Evolutionary conservation across 2,329 filamentous ascomycete species (phyloP).

Genomic region (Colletotrichum orbiculare): DNA sequence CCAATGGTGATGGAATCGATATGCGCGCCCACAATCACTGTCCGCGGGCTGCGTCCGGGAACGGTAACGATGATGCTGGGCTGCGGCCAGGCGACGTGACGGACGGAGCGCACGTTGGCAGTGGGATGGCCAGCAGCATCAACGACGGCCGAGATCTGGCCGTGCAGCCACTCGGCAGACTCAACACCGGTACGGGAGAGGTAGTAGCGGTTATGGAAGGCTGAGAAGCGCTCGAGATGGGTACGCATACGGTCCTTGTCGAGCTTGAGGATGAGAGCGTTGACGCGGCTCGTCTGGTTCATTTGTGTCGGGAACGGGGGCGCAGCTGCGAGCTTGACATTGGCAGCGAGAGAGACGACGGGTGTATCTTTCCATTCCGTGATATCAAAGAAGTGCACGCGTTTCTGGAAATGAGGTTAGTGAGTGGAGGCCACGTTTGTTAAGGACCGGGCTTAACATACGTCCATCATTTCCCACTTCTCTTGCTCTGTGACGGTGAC

Average conservation of each 20-base stretch:
- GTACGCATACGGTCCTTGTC: constrained; percentile 25
- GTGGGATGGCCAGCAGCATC: constrained; percentile 68
- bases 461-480: constrained; percentile 42
- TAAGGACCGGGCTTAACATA: constrained; percentile 12
- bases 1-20: constrained; percentile 85
- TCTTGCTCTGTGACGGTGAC: constrained; percentile 42
- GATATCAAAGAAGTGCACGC: constrained; percentile 42
- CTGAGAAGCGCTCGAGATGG: constrained; percentile 64
- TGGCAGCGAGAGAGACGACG: constrained; percentile 20
- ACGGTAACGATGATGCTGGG: constrained; percentile 84
- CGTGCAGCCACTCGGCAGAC: constrained; percentile 79
- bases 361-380: constrained; percentile 39
- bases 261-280: constrained; percentile 32
- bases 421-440: accelerated
- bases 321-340: constrained; percentile 23
- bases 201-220: constrained; percentile 76
- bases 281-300: constrained; percentile 38
- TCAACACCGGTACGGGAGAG: constrained; percentile 73
- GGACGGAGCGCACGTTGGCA: constrained; percentile 72
- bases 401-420: constrained; percentile 27
- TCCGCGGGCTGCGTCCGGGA: constrained; percentile 75
- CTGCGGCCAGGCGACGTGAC: constrained; percentile 76
- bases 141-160: constrained; percentile 72
- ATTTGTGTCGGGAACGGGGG: constrained; percentile 38
- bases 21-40: constrained; percentile 81